phyloP scores from a whole-genome alignment of 768 basidiomycete species.

The Leucocoprinus leucothites region DNA sequence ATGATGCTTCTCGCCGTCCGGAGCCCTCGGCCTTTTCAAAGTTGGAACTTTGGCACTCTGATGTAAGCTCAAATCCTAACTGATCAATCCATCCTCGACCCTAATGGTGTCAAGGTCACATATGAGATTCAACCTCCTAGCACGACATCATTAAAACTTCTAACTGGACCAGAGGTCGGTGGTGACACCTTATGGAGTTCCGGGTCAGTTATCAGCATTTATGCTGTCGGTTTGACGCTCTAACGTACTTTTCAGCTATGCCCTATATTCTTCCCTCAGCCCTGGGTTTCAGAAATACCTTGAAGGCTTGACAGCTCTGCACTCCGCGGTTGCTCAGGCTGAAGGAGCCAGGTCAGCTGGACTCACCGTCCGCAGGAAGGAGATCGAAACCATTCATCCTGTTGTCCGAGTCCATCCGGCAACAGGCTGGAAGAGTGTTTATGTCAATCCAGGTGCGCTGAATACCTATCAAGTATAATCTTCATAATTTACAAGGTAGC shows the following conservation, averaged over 20 bases:
- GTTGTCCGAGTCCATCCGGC: slow-evolving; percentile 82
- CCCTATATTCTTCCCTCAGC: slow-evolving; percentile 81
- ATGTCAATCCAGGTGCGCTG: slow-evolving; percentile 67
- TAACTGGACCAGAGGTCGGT: slow-evolving; percentile 67
- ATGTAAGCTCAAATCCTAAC: slow-evolving; percentile 44
- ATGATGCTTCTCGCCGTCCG: slow-evolving; percentile 59
- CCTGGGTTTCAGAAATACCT: slow-evolving; percentile 72
- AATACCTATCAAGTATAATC: not conserved
- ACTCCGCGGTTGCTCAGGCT: slow-evolving; percentile 76
- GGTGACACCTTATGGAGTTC: slow-evolving; percentile 84
- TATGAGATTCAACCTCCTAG: slow-evolving; percentile 85
- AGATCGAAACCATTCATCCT: slow-evolving; percentile 72
- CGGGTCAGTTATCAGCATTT: slow-evolving; percentile 41
- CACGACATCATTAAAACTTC: slow-evolving; percentile 71
- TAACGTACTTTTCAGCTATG: slow-evolving; percentile 45
- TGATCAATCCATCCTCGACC: not conserved
- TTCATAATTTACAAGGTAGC: not conserved
- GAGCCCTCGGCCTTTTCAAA: slow-evolving; percentile 66
- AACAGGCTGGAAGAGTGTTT: slow-evolving; percentile 83
- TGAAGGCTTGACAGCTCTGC: slow-evolving; percentile 69
- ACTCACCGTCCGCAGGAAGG: slow-evolving; percentile 64
- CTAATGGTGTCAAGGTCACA: slow-evolving; percentile 37
- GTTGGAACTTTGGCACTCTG: slow-evolving; percentile 79
- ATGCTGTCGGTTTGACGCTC: not conserved
- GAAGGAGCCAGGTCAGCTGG: slow-evolving; percentile 71